A percentile compares a stretch with the other conserved stretches of the same genome.
Conservation (phyloP, 2,329 filamentous ascomycete genomes). For the Trichoderma endophyticum region DNA sequence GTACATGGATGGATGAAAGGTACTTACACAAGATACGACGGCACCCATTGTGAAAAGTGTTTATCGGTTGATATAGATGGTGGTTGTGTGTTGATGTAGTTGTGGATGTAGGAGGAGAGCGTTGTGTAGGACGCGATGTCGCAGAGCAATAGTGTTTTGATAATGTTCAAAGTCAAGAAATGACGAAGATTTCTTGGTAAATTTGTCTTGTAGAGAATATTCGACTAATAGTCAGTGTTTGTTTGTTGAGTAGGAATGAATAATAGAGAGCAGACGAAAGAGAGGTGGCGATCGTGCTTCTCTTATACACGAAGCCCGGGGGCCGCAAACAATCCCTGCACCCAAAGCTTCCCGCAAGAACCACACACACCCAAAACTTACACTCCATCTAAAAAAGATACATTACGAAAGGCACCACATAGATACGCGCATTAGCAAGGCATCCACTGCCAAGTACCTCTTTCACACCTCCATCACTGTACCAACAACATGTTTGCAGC, state of each 20-base stretch:
- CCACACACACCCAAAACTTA: background rate
- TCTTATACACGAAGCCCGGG: constrained; percentile 9
- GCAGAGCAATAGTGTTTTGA: background rate
- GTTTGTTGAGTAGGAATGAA: background rate
- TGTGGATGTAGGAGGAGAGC: background rate
- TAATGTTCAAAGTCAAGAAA: background rate
- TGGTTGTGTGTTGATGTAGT: background rate
- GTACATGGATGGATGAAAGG: background rate
- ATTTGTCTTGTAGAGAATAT: background rate
- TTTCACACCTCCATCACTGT: background rate
- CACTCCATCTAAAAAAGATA: background rate
- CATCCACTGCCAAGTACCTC: background rate
- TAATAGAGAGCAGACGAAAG: background rate
- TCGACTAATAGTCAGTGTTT: background rate
- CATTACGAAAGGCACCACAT: background rate
- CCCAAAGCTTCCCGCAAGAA: background rate
- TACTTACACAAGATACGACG: constrained; percentile 77
- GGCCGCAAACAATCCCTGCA: background rate
- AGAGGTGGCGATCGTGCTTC: background rate
- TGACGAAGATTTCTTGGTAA: background rate
- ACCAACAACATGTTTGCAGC: background rate
- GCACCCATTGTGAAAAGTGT: constrained; percentile 62
- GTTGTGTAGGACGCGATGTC: background rate
- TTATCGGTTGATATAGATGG: background rate
- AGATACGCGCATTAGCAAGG: background rate